These are phyloP conservation scores for Komagataella pastoris DNA, from an alignment of 805 yeast genomes.

Conservation along the genomic window DNA sequence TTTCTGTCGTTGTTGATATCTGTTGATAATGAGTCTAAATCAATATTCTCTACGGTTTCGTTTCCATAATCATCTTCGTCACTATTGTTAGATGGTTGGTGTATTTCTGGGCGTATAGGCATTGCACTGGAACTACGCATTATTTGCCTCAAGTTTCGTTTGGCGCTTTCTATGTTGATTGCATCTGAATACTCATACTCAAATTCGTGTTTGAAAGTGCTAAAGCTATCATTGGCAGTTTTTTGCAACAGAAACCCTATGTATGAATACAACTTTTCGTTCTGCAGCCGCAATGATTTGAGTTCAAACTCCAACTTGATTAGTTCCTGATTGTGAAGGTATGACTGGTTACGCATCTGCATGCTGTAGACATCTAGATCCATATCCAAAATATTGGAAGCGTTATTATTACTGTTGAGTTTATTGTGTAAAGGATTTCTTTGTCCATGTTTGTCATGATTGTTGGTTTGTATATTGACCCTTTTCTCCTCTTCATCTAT, in stretches of 20 bases:
- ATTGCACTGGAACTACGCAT: slow-evolving; percentile 19
- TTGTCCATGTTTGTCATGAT: background rate
- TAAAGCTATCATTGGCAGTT: slow-evolving; percentile 18
- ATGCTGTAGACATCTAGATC: background rate
- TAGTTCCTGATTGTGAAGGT: slow-evolving; percentile 27
- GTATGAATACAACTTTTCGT: slow-evolving; percentile 41
- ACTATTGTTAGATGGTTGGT: background rate
- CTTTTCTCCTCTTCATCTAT: background rate
- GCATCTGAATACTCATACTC: slow-evolving; percentile 38
- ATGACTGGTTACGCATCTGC: slow-evolving; percentile 2
- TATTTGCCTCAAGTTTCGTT: slow-evolving; percentile 23
- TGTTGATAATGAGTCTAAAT: background rate
- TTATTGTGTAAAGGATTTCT: background rate
- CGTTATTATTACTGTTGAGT: background rate
- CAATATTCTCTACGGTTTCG: background rate
- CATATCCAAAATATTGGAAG: background rate
- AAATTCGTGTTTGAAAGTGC: slow-evolving; percentile 8
- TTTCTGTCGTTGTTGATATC: background rate
- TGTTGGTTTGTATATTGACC: no score
- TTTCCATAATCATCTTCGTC: background rate
- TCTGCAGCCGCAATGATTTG: slow-evolving; percentile 38
- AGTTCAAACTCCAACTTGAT: slow-evolving; percentile 38
- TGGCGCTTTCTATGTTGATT: slow-evolving; percentile 33
- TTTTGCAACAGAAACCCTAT: slow-evolving; percentile 44
- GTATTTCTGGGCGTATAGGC: slow-evolving; percentile 8